phyloP scores from a whole-genome alignment of 2,329 filamentous ascomycete genomes.

The Beauveria bassiana region DNA sequence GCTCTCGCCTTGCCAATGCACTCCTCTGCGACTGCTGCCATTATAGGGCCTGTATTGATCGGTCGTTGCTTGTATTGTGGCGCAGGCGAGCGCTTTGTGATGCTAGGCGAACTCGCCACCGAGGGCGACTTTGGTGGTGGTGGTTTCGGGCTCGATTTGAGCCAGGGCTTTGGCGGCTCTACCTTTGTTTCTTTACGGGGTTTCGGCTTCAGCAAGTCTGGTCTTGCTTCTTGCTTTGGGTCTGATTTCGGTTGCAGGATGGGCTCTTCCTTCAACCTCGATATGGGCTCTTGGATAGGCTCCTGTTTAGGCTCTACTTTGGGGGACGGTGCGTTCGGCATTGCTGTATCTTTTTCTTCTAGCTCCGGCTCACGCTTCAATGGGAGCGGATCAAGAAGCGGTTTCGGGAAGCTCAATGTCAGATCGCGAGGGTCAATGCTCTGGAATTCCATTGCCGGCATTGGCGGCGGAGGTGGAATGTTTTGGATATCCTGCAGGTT shows the following conservation, averaged over 20 bases:
- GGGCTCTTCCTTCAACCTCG: slow-evolving; percentile 6
- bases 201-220: slow-evolving; percentile 8
- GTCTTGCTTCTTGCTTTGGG: not conserved
- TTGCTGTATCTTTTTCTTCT: slow-evolving; percentile 12
- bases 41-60: slow-evolving; percentile 47
- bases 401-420: slow-evolving; percentile 6
- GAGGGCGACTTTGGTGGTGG: slow-evolving; percentile 35
- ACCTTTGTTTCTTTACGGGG: slow-evolving; percentile 14
- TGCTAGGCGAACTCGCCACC: slow-evolving; percentile 31
- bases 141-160: slow-evolving; percentile 31
- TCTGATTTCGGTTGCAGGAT: not conserved
- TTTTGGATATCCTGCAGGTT: slow-evolving; percentile 32
- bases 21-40: slow-evolving; percentile 68
- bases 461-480: slow-evolving; percentile 20
- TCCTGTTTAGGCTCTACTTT: slow-evolving; percentile 12
- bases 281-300: slow-evolving; percentile 11
- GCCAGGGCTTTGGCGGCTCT: slow-evolving; percentile 19
- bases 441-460: slow-evolving; percentile 18
- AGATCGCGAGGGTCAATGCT: slow-evolving; percentile 14
- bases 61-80: slow-evolving; percentile 32
- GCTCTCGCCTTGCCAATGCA: slow-evolving; percentile 61
- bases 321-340: slow-evolving; percentile 12
- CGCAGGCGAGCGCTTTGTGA: slow-evolving; percentile 35
- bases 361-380: not conserved
- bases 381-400: not conserved